phyloP scores from a whole-genome alignment of 2,329 filamentous ascomycete species.

The Parastagonospora avenae region DNA sequence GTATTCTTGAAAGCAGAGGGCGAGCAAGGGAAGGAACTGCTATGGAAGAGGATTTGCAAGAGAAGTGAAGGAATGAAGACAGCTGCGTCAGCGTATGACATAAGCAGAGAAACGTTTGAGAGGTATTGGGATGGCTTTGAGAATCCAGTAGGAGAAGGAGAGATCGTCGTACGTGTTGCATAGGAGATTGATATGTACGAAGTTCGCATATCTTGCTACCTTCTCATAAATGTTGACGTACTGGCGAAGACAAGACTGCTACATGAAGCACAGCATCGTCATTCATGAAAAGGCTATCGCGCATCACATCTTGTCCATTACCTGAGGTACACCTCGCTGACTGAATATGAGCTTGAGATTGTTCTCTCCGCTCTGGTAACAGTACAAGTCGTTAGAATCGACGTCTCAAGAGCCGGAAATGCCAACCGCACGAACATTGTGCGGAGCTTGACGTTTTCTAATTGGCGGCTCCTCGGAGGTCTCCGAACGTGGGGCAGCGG shows the following conservation, averaged over 20 bases:
- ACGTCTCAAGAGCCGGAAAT: background rate
- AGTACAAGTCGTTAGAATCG: too few relatives aligned
- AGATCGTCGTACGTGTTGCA: too few relatives aligned
- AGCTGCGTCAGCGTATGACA: slow-evolving; percentile 12
- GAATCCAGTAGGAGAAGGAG: slow-evolving; percentile 9
- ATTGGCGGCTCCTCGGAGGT: background rate
- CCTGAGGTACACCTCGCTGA: too few relatives aligned
- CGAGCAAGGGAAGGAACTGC: slow-evolving; percentile 6
- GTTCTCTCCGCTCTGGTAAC: too few relatives aligned
- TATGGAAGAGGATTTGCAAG: slow-evolving; percentile 12
- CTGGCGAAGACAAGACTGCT: too few relatives aligned
- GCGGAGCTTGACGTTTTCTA: background rate
- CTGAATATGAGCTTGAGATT: background rate
- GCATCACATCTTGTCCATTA: too few relatives aligned
- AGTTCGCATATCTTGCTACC: too few relatives aligned
- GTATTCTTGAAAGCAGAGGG: slow-evolving; percentile 10
- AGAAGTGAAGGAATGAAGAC: slow-evolving; percentile 6
- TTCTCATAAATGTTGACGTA: too few relatives aligned
- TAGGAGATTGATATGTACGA: too few relatives aligned
- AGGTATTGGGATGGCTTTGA: slow-evolving; percentile 17
- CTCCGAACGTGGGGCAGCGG: slow-evolving; percentile 5
- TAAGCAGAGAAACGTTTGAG: slow-evolving; percentile 11
- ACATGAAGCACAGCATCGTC: too few relatives aligned
- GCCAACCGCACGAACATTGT: background rate
- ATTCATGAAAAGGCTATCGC: too few relatives aligned